A percentile compares a stretch with the other conserved stretches of the same genome.
phyloP scores from a whole-genome alignment of 2,329 filamentous ascomycete species.

The Monosporascus ibericus region DNA sequence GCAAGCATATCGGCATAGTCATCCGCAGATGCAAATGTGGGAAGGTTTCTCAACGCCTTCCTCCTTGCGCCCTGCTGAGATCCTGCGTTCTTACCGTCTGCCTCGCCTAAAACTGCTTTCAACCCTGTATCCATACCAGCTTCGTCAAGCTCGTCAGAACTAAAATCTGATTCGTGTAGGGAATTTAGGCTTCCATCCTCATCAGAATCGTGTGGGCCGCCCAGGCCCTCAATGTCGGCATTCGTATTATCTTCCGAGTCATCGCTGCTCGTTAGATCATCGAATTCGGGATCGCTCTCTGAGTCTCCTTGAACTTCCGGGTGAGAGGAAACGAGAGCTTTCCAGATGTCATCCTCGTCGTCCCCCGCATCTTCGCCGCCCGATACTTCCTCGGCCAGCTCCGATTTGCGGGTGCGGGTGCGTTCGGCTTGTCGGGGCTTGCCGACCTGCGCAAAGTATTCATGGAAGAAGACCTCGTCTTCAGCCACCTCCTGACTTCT shows the following conservation, averaged over 20 bases:
- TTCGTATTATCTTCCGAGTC: conserved; percentile 43
- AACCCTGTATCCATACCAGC: conserved; percentile 34
- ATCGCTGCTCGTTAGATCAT: conserved; percentile 33
- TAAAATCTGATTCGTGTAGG: conserved; percentile 25
- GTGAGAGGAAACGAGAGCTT: conserved; percentile 75
- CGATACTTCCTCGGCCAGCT: conserved; percentile 40
- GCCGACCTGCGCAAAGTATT: conserved; percentile 78
- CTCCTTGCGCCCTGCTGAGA: conserved; percentile 52
- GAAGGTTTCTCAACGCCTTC: conserved; percentile 82
- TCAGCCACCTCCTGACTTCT: conserved; percentile 80
- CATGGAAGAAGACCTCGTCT: conserved; percentile 97
- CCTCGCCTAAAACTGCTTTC: conserved; percentile 34
- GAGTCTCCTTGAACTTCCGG: conserved; percentile 69
- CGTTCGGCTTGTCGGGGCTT: conserved; percentile 54
- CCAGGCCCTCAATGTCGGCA: conserved; percentile 33
- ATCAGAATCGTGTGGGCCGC: conserved; percentile 38
- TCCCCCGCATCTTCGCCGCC: conserved; percentile 40
- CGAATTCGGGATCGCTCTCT: conserved; percentile 42
- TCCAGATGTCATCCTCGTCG: conserved; percentile 80
- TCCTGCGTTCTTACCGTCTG: conserved; percentile 35
- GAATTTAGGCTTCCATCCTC: conserved; percentile 30
- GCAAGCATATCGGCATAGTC: conserved; percentile 86
- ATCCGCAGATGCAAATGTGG: conserved; percentile 87
- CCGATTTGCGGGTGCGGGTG: conserved; percentile 50
- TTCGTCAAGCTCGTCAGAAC: conserved; percentile 35